Conservation (phyloP, 371 early-diverging fungal species). For the Lichtheimia hyalospora region DNA sequence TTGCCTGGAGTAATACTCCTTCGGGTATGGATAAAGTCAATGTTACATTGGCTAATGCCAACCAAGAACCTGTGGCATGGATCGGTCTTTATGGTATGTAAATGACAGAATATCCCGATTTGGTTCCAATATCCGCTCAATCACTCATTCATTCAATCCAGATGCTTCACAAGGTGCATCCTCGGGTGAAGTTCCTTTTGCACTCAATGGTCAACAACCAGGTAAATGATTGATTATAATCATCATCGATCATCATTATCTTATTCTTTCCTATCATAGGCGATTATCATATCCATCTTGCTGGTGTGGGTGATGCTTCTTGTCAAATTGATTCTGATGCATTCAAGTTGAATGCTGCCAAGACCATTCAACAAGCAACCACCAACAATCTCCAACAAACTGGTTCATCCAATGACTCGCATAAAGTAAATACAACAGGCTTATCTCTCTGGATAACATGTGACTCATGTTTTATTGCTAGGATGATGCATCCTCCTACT, state of each 20-base stretch:
- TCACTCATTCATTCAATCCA: constrained; percentile 14
- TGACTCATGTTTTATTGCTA: constrained; percentile 21
- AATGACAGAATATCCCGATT: background rate
- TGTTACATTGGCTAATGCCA: constrained; percentile 25
- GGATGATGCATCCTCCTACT: constrained; percentile 19
- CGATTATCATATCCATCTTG: constrained; percentile 33
- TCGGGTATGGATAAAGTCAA: constrained; percentile 26
- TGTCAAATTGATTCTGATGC: constrained; percentile 7
- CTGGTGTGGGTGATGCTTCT: background rate
- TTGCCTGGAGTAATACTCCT: constrained; percentile 36
- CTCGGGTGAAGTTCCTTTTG: constrained; percentile 29
- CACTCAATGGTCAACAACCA: constrained; percentile 19
- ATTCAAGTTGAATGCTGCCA: background rate
- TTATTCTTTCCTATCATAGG: constrained; percentile 13
- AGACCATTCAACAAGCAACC: background rate
- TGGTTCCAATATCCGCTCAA: background rate
- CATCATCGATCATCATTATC: background rate
- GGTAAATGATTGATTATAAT: too few species aligned
- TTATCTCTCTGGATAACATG: too few species aligned
- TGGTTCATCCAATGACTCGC: background rate
- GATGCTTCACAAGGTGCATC: constrained; percentile 28
- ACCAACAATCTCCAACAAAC: constrained; percentile 1
- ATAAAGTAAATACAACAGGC: background rate
- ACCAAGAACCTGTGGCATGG: constrained; percentile 8
- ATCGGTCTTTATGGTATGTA: constrained; percentile 38